Base-by-base conservation (phyloP, 2,329 filamentous ascomycete species). In the Aspergillus cejpii region DNA sequence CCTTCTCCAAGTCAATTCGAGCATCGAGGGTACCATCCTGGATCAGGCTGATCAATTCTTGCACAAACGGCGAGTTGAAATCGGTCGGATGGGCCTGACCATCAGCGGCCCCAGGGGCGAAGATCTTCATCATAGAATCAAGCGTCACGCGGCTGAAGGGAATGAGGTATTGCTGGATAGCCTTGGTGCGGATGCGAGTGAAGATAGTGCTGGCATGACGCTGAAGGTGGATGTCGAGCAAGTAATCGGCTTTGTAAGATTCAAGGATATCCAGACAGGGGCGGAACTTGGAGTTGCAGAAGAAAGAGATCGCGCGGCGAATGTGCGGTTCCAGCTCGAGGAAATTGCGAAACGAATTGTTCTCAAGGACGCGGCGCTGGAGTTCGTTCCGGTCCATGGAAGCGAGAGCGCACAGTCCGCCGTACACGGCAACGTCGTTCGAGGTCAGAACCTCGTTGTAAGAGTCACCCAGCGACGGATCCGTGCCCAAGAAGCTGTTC, bases 321-420 rank as follows among this genome's bases (percentile, higher is more conserved):
- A 98, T 85, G 59, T 97, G 91, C 3, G 91, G 89, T 67, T 97
- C 92, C 1, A 94, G 77, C 64, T 97, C 92, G 11, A 98, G 78
- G 62, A 92, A 95, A 37, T 79, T 81, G 41, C 92, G 84, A 71
- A 98, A 98, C 8, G 76, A 74, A 26, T 73, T 72, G 60, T 88
- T 94, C 28, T 92, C 87, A 0, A 98, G 78, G 2, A 97, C 88
- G 5, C 75, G 74, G 5, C 69, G 71, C 63, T 92, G 85, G 17
- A 98, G 74, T 49, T 87, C 81, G 6, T 75, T 73, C 38, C 92
- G 81, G 48, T 86, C 78, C 85, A 97, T 94, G 1, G 87, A 89
- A 20, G 91, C 91, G 19, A 98, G 78, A 5, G 92, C 87, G 53
- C 91, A 84, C 19, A 98, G 79, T 4, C 87, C 90, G 39, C 91